Percentiles rank a stretch among this genome's conserved stretches.
Evolutionary conservation across 768 basidiomycete genomes (phyloP).

Genomic region (Scleroderma citrinum): DNA sequence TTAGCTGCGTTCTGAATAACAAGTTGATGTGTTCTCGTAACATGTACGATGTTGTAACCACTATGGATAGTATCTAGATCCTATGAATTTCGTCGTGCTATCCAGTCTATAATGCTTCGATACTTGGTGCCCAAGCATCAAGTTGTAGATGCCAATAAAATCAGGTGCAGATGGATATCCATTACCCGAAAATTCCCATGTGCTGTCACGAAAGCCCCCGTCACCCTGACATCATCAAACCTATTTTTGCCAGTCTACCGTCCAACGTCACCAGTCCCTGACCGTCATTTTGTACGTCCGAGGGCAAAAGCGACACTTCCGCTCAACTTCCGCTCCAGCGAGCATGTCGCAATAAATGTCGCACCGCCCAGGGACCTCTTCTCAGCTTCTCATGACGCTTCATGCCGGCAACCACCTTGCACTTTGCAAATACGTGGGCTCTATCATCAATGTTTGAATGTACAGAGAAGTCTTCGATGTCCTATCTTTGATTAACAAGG

Average conservation of each 20-base stretch:
- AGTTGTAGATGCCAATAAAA: no score
- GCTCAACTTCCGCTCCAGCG: neutral
- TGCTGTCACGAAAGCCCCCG: no score
- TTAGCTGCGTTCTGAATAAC: no score
- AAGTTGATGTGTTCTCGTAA: no score
- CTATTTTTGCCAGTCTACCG: neutral
- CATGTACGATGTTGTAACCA: no score
- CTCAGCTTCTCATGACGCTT: neutral
- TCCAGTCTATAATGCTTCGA: no score
- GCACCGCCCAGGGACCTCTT: neutral
- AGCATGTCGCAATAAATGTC: neutral
- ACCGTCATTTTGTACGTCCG: neutral
- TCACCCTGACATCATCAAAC: constrained; percentile 1
- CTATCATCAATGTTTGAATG: neutral
- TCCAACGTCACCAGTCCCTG: neutral
- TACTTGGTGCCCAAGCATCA: no score
- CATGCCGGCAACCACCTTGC: neutral
- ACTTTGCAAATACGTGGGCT: neutral
- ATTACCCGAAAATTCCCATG: no score
- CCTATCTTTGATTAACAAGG: no score
- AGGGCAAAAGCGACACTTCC: neutral
- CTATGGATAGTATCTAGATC: no score
- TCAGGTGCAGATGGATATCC: no score
- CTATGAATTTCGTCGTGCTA: no score
- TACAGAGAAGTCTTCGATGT: neutral